Base-by-base conservation (phyloP, 805 yeast genomes). In the Metschnikowia koreensis region DNA sequence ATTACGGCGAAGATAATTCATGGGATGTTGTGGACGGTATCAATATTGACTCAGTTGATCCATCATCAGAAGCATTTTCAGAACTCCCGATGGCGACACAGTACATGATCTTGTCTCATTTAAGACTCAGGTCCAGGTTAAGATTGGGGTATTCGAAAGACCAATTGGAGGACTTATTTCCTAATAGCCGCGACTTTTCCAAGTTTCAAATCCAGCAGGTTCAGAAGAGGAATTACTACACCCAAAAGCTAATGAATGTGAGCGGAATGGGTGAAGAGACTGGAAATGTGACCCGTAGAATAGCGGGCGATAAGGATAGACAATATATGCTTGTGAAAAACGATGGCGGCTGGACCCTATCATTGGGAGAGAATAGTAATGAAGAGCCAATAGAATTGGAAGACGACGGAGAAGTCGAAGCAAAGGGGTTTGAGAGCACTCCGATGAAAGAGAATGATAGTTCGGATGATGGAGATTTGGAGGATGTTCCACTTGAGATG, bases 91-190 rank as follows among this genome's bases (percentile, higher is more conserved):
- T 85, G 46, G 81, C 91, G 0, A 84, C 96, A 0, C 97, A 91
- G 64, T 94, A 94, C 64, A 89, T 91, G 81, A 81, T 90, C 3
- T 70, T 94, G 11, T 89, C 94, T 9, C 89, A 89, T 53, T 77
- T 96, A 13, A 68, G 99, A 51, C 71, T 91, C 27, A 79, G 90
- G 55, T 92, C 97, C 0, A 73, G 99, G 52, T 77, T 94, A 65
- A 83, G 99, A 71, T 86, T 94, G 96, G 99, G 99, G 1, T 92
- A 88, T 63, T 77, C 93, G 0, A 89, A 91, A 51, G 91, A 88
- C n/a, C 97, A 94, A 62, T 73, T 94, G 36, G 88, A 89, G 57
- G 72, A 80, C 5, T 71, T 90, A 49, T 94, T 93, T 60, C 96
- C 97, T 0, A 77, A 88, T 61, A 82, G 92, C 48, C 78, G 89